A percentile compares a stretch with the other conserved stretches of the same genome.
Conservation (phyloP, 2,329 filamentous ascomycete species). For the Lachnellula hyalina region DNA sequence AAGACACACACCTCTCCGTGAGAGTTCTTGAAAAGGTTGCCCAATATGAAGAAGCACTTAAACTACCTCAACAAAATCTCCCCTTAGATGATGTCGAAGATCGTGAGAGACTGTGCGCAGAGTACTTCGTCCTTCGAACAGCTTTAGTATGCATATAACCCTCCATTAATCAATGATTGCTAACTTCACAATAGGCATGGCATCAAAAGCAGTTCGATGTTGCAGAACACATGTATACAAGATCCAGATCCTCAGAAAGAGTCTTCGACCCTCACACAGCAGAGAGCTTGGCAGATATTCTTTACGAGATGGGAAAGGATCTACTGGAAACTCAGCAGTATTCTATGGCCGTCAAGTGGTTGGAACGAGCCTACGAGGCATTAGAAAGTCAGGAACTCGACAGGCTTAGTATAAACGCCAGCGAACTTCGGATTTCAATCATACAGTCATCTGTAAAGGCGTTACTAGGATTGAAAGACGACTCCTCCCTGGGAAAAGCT, state of each 20-base stretch:
- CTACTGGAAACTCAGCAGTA: constrained; percentile 49
- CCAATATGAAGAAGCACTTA: constrained; percentile 44
- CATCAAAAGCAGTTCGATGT: constrained; percentile 67
- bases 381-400: constrained; percentile 52
- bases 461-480: constrained; percentile 43
- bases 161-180: constrained; percentile 16
- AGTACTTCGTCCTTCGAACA: constrained; percentile 32
- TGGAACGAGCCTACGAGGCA: constrained; percentile 59
- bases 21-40: constrained; percentile 60
- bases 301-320: constrained; percentile 67
- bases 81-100: constrained; percentile 25
- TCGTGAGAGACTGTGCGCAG: constrained; percentile 26
- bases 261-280: constrained; percentile 43
- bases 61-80: constrained; percentile 27
- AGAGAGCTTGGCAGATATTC: constrained; percentile 60
- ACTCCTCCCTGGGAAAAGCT: constrained; percentile 46
- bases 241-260: constrained; percentile 41
- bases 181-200: constrained; percentile 57
- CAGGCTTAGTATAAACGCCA: constrained; percentile 50
- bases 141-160: constrained; percentile 47
- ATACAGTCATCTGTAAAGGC: constrained; percentile 58
- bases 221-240: constrained; percentile 71
- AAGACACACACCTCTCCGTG: constrained; percentile 52
- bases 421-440: constrained; percentile 61
- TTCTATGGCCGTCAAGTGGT: constrained; percentile 61